Conservation (phyloP, 139 green algal genomes). For the Tetraselmis chui region DNA sequence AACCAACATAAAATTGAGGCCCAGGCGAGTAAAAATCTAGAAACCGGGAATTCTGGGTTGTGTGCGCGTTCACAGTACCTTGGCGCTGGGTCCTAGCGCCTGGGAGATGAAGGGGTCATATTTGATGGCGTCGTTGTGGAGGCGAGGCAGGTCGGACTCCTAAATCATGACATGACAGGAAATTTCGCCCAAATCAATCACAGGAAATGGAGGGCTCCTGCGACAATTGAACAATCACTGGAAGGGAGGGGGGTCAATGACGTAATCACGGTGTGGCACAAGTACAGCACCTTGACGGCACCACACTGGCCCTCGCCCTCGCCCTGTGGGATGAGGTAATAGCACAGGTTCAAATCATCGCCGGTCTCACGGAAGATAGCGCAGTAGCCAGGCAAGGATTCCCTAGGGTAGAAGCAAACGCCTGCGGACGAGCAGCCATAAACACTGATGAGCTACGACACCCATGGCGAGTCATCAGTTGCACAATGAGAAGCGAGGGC, state of each 20-base stretch:
- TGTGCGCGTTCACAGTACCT: no score
- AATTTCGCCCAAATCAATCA: no score
- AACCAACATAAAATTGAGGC: no score
- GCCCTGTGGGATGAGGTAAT: conserved; percentile 86
- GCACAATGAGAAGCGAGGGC: no score
- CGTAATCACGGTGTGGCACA: no score
- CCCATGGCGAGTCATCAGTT: no score
- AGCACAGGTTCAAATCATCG: conserved; percentile 90
- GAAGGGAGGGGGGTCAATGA: no score
- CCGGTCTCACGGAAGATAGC: conserved; percentile 79
- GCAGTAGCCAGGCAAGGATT: conserved; percentile 73
- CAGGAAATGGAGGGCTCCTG: no score
- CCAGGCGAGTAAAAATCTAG: no score
- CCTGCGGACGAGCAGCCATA: conserved; percentile 16
- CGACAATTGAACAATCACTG: no score
- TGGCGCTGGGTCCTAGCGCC: conserved; percentile 77
- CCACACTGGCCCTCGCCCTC: conserved; percentile 57
- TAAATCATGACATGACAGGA: conserved; percentile 8
- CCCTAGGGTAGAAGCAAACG: conserved; percentile 59
- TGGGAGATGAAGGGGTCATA: conserved; percentile 61
- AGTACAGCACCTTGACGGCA: conserved; percentile 44
- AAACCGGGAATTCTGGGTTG: no score
- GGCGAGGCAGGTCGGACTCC: conserved; percentile 57
- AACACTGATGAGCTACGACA: no score
- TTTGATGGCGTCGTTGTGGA: conserved; percentile 85